Percentiles rank a stretch among this genome's conserved stretches.
phyloP scores from a whole-genome alignment of 257 asterid species.

The Catharanthus roseus region DNA sequence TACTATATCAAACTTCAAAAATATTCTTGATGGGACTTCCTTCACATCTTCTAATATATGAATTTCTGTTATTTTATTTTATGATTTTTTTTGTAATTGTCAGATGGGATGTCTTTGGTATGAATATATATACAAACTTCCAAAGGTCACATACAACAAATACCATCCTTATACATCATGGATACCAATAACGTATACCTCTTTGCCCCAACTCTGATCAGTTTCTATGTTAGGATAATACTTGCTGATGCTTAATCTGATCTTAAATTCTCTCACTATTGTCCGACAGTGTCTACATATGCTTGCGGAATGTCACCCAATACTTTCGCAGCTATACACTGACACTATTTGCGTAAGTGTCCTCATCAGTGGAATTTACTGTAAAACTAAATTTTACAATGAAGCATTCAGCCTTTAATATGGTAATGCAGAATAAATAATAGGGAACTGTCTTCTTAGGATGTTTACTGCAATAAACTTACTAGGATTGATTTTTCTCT shows the following conservation, averaged over 20 bases:
- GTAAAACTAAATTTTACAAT: background rate
- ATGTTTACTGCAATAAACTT: background rate
- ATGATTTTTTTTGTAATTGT: slow-evolving; percentile 10
- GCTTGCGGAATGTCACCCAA: slow-evolving; percentile 78
- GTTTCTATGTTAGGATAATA: slow-evolving; percentile 7
- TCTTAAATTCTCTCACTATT: slow-evolving; percentile 6
- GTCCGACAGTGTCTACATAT: slow-evolving; percentile 62
- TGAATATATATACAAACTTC: slow-evolving; percentile 82
- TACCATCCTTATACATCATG: slow-evolving; percentile 96
- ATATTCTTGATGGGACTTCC: slow-evolving; percentile 3
- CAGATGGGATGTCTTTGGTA: slow-evolving; percentile 87
- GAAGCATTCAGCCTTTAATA: slow-evolving; percentile 2
- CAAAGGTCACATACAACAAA: slow-evolving; percentile 68
- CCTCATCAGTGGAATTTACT: background rate
- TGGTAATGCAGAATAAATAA: slow-evolving; percentile 3
- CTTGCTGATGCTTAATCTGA: slow-evolving; percentile 9
- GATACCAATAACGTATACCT: slow-evolving; percentile 79
- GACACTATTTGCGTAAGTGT: slow-evolving; percentile 89
- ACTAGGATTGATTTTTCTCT: background rate
- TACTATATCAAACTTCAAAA: slow-evolving; percentile 29
- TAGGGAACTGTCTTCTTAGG: background rate
- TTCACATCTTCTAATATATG: slow-evolving; percentile 14
- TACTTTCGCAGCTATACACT: slow-evolving; percentile 70
- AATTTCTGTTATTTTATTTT: slow-evolving; percentile 2
- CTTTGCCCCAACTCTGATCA: slow-evolving; percentile 5